phyloP scores from a whole-genome alignment of 805 yeast genomes.

The Yarrowia divulgata region DNA sequence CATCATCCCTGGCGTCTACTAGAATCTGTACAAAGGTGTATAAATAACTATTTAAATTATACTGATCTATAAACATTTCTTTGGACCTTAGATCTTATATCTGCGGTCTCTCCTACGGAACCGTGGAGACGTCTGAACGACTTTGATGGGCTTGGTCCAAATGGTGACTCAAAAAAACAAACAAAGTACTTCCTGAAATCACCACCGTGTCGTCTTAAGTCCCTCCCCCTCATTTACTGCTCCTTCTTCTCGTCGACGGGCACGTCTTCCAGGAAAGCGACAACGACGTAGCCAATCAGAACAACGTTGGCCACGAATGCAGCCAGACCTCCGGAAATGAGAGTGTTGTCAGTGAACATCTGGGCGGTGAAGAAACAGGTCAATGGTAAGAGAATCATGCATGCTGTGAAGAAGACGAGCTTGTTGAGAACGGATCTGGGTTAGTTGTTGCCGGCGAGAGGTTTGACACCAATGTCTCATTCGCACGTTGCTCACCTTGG shows the following conservation, averaged over 20 bases:
- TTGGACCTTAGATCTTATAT: too few relatives aligned
- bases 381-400: constrained; percentile 72
- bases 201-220: background rate
- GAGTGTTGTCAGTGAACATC: constrained; percentile 56
- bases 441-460: background rate
- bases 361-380: constrained; percentile 61
- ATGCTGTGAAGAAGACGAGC: constrained; percentile 70
- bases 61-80: constrained; percentile 2
- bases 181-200: background rate
- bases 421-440: constrained; percentile 53
- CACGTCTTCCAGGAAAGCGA: constrained; percentile 70
- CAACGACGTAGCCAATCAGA: constrained; percentile 69
- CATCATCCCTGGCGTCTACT: constrained; percentile 88
- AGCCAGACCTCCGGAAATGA: constrained; percentile 74
- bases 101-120: too few relatives aligned
- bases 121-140: too few relatives aligned
- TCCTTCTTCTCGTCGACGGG: constrained; percentile 43
- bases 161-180: too few relatives aligned
- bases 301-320: constrained; percentile 75
- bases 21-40: constrained; percentile 42
- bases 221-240: constrained; percentile 10
- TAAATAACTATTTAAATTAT: constrained; percentile 28
- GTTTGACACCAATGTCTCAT: background rate
- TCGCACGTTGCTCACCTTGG: constrained; percentile 7
- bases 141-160: too few relatives aligned